Percentiles rank a stretch among this genome's conserved stretches.
These are phyloP conservation scores for Aspergillus intermedius DNA, from an alignment of 2,329 filamentous ascomycete species.

Conservation along the genomic window DNA sequence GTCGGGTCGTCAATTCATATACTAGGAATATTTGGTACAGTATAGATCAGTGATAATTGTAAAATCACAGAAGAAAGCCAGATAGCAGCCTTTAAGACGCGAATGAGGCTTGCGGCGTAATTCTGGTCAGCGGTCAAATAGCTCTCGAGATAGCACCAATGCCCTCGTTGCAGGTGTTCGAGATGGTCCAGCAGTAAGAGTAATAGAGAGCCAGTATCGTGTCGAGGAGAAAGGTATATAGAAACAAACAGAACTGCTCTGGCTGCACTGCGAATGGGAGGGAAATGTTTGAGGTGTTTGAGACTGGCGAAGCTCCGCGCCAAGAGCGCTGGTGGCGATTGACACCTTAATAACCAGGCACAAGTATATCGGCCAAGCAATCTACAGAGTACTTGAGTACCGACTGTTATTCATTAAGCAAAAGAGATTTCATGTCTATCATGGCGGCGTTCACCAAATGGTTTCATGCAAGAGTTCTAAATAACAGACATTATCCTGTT, in stretches of 20 bases:
- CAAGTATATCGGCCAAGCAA: background rate
- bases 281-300: background rate
- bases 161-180: too few relatives aligned
- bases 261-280: background rate
- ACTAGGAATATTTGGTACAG: background rate
- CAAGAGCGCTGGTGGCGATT: background rate
- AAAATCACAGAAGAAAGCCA: too few relatives aligned
- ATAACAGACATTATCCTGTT: conserved; percentile 18
- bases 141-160: too few relatives aligned
- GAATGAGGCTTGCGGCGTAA: background rate
- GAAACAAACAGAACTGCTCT: background rate
- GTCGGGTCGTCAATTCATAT: background rate
- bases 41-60: too few relatives aligned
- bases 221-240: background rate
- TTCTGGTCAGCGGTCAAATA: background rate
- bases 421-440: background rate
- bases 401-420: background rate
- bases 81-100: background rate
- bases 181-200: too few relatives aligned
- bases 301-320: background rate
- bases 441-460: background rate
- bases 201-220: too few relatives aligned
- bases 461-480: conserved; percentile 10
- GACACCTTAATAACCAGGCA: background rate
- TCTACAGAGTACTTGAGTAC: background rate